Conservation (phyloP, 805 yeast genomes). For the Babjeviella inositovora region DNA sequence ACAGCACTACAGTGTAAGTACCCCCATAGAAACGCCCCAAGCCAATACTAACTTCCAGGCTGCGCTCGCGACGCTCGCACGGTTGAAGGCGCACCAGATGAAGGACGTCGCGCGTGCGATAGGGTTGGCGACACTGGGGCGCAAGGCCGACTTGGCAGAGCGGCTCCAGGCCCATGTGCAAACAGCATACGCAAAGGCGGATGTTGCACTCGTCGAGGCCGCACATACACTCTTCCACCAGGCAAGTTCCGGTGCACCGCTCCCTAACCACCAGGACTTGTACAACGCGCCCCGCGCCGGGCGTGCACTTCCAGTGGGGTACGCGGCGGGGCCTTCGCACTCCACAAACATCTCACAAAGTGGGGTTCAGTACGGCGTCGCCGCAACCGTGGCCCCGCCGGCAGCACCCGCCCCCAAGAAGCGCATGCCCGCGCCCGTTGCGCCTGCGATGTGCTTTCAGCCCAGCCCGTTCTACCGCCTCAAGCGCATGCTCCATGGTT, state of each 20-base stretch:
- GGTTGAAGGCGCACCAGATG: conserved; percentile 31
- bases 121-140: conserved; percentile 33
- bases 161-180: conserved; percentile 30
- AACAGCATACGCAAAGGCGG: conserved; percentile 21
- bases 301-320: conserved; percentile 4
- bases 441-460: conserved; percentile 29
- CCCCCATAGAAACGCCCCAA: too few species aligned
- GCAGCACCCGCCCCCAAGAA: conserved; percentile 1
- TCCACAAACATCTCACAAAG: conserved; percentile 3
- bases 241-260: conserved; percentile 13
- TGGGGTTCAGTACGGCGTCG: conserved; percentile 1
- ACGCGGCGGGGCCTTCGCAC: conserved; percentile 2
- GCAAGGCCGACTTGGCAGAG: conserved; percentile 43
- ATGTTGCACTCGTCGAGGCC: conserved; percentile 25
- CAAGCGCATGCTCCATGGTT: conserved; percentile 24
- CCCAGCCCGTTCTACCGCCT: conserved; percentile 41
- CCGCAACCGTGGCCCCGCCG: not conserved
- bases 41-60: too few species aligned
- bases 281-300: conserved; percentile 5
- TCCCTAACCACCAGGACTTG: conserved; percentile 19
- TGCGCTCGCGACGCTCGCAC: too few species aligned
- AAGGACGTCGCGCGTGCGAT: conserved; percentile 34
- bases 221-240: conserved; percentile 23
- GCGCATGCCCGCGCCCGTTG: conserved; percentile 6
- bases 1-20: too few species aligned